A percentile compares a stretch with the other conserved stretches of the same genome.
Conservation (phyloP, 2,329 filamentous ascomycete species). For the Ophiostoma sp. region DNA sequence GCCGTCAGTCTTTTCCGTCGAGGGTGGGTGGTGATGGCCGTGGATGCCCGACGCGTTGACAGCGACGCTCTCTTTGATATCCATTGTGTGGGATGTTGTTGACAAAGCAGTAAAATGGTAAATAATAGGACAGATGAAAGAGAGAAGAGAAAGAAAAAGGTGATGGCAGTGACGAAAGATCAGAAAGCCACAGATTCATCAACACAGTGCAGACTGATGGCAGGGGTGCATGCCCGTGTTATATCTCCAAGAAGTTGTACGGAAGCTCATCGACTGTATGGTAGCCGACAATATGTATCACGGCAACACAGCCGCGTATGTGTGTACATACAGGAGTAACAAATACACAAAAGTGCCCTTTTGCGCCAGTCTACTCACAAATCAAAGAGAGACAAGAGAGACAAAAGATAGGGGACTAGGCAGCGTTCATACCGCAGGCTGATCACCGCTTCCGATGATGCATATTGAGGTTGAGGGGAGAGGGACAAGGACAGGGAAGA, state of each 20-base stretch:
- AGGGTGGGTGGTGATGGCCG: not conserved
- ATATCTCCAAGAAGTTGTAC: not conserved
- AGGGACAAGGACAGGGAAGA: not conserved
- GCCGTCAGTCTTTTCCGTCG: not conserved
- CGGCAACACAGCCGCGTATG: not conserved
- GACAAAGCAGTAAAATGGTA: not conserved
- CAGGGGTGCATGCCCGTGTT: not conserved
- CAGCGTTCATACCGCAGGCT: conserved; percentile 16
- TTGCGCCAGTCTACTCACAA: too few relatives aligned
- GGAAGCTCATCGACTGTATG: not conserved
- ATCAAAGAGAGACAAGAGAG: not conserved
- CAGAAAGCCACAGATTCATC: not conserved
- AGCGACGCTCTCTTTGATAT: not conserved
- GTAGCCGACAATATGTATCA: not conserved
- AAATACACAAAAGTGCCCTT: too few relatives aligned
- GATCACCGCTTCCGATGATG: conserved; percentile 8
- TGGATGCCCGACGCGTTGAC: not conserved
- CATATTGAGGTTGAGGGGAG: not conserved
- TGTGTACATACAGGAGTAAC: not conserved
- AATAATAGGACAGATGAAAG: not conserved
- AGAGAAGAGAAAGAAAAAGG: not conserved
- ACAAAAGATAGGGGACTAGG: not conserved
- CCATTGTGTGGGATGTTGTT: not conserved
- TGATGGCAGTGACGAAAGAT: not conserved
- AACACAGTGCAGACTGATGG: not conserved